Conservation (phyloP, 257 asterid genomes). For the Parsonsia alboflavescens region DNA sequence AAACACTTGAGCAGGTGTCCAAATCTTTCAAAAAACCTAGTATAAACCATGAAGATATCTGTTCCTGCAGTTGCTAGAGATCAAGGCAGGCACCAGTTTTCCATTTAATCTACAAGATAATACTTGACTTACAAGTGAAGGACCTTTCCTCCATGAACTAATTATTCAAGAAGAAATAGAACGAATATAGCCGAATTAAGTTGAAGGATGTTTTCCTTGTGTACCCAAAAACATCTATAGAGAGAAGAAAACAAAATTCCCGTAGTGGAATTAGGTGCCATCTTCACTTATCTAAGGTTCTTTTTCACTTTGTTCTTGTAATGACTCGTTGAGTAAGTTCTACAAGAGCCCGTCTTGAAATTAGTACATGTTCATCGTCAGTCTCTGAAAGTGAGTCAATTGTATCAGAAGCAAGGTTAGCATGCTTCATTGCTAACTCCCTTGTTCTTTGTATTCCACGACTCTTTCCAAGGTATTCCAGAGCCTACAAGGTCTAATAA, state of each 20-base stretch:
- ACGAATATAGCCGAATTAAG: slow-evolving; percentile 15
- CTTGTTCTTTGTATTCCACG: slow-evolving; percentile 72
- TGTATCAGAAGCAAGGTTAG: slow-evolving; percentile 77
- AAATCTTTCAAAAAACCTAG: background rate
- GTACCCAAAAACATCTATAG: slow-evolving; percentile 1
- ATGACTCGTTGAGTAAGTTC: slow-evolving; percentile 78
- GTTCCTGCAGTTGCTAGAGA: background rate
- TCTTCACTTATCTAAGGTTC: background rate
- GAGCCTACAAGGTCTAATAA: slow-evolving; percentile 47
- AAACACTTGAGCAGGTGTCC: background rate
- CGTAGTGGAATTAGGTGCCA: background rate
- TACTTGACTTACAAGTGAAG: background rate
- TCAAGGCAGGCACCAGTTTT: background rate
- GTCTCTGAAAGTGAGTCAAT: slow-evolving; percentile 63
- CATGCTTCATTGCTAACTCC: slow-evolving; percentile 83
- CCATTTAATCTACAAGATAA: slow-evolving; percentile 10
- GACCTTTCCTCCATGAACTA: slow-evolving; percentile 1
- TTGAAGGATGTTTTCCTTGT: slow-evolving; percentile 7
- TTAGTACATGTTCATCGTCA: slow-evolving; percentile 64
- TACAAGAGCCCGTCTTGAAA: slow-evolving; percentile 79
- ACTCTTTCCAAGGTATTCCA: slow-evolving; percentile 74
- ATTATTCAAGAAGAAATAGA: slow-evolving; percentile 9
- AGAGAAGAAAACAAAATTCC: slow-evolving; percentile 21
- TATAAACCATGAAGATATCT: background rate
- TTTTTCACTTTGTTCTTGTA: slow-evolving; percentile 54